A percentile compares a stretch with the other conserved stretches of the same genome.
phyloP scores from a whole-genome alignment of 805 yeast genomes.

The Lipomyces sp. region DNA sequence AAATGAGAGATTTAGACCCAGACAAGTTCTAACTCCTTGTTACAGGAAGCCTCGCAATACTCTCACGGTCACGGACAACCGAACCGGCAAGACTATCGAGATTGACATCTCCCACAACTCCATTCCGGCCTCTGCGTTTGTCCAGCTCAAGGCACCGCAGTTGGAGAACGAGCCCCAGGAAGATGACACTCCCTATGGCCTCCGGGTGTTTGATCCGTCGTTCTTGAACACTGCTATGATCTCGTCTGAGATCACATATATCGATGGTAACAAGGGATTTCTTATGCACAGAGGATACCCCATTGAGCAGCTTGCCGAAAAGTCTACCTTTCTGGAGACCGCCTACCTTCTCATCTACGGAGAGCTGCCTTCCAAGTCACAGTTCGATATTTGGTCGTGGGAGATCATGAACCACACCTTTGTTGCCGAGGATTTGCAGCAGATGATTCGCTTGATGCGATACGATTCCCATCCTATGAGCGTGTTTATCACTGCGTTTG shows the following conservation, averaged over 20 bases:
- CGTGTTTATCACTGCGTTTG: constrained; percentile 25
- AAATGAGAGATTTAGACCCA: no score
- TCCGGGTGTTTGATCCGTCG: constrained; percentile 26
- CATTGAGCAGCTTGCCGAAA: constrained; percentile 29
- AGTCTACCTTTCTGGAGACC: constrained; percentile 25
- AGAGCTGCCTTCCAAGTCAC: constrained; percentile 24
- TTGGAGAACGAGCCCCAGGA: constrained; percentile 18
- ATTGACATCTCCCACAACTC: constrained; percentile 24
- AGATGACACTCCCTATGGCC: constrained; percentile 28
- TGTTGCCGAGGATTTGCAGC: constrained; percentile 25
- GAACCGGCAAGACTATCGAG: constrained; percentile 26
- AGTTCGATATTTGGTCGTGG: constrained; percentile 18
- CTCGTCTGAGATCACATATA: constrained; percentile 27
- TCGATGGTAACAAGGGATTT: constrained; percentile 28
- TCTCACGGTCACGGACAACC: constrained; percentile 28
- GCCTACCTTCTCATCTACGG: constrained; percentile 28
- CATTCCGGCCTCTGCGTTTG: constrained; percentile 25
- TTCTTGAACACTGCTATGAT: constrained; percentile 28
- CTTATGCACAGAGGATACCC: constrained; percentile 29
- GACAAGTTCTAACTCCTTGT: no score
- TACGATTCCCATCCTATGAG: constrained; percentile 29
- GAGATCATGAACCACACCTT: constrained; percentile 28
- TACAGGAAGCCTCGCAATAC: constrained; percentile 15
- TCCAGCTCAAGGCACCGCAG: constrained; percentile 26
- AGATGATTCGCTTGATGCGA: constrained; percentile 24